Conservation (phyloP, 129 eudicot genomes). For the Artemisia tridentata region DNA sequence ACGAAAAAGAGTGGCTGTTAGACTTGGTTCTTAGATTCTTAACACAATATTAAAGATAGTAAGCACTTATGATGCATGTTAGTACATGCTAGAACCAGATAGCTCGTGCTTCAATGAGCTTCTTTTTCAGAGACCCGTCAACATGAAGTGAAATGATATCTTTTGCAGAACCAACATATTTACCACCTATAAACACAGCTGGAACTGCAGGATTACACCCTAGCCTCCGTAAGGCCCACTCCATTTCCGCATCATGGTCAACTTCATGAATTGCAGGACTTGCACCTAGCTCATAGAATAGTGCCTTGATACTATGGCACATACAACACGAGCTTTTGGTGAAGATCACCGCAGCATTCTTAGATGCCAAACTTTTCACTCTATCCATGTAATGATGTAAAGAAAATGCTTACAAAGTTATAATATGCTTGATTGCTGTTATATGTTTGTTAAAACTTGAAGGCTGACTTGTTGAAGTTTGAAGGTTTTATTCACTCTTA, state of each 20-base stretch:
- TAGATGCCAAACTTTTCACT: constrained; percentile 69
- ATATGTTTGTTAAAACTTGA: constrained; percentile 21
- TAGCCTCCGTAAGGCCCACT: constrained; percentile 58
- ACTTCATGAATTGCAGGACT: constrained; percentile 89
- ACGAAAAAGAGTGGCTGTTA: constrained; percentile 27
- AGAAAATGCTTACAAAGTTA: background rate
- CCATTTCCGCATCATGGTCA: constrained; percentile 76
- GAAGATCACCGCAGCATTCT: constrained; percentile 94
- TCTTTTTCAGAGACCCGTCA: constrained; percentile 63
- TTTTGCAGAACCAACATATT: constrained; percentile 67
- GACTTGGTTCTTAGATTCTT: constrained; percentile 13
- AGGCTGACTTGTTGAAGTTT: constrained; percentile 29
- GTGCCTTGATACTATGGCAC: constrained; percentile 91
- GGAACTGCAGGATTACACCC: constrained; percentile 81
- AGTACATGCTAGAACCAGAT: constrained; percentile 62
- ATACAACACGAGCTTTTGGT: constrained; percentile 91
- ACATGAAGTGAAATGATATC: constrained; percentile 83
- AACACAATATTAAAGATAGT: constrained; percentile 16
- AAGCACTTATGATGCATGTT: constrained; percentile 11
- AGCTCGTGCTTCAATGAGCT: constrained; percentile 77
- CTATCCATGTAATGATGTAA: constrained; percentile 48
- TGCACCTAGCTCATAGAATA: constrained; percentile 86
- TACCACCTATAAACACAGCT: constrained; percentile 85
- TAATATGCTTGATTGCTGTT: background rate
- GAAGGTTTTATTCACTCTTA: constrained; percentile 33